Percentiles rank a stretch among this genome's conserved stretches.
These are phyloP conservation scores for Bipolaris gigantea DNA, from an alignment of 2,329 filamentous ascomycete species.

Conservation along the genomic window DNA sequence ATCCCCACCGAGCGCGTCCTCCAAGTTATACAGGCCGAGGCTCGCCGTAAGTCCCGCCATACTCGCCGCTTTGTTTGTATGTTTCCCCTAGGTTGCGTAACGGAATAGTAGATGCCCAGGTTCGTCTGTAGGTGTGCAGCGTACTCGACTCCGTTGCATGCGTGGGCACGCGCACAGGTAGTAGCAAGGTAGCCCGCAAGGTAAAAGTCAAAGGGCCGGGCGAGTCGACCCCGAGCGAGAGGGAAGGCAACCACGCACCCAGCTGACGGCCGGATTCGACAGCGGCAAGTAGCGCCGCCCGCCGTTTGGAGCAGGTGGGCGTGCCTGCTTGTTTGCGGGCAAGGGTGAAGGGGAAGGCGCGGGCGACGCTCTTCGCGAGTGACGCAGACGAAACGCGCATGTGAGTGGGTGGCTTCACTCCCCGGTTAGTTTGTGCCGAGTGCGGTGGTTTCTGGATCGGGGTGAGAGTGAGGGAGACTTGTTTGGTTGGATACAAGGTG, in stretches of 20 bases:
- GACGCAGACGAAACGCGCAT: constrained; percentile 5
- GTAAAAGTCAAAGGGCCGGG: too few species aligned
- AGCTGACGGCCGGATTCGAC: neutral
- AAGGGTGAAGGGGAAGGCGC: constrained; percentile 2
- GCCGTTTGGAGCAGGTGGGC: neutral
- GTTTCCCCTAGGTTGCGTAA: neutral
- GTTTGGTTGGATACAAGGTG: too few species aligned
- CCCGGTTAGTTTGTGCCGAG: neutral
- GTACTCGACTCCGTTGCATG: too few species aligned
- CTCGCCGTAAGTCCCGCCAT: constrained; percentile 20
- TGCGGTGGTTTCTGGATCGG: too few species aligned
- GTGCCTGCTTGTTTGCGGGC: constrained; percentile 6
- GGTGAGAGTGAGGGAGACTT: too few species aligned
- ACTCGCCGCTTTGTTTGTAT: neutral
- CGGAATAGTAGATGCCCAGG: too few species aligned
- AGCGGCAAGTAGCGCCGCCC: neutral
- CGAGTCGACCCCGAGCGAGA: neutral
- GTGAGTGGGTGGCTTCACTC: neutral
- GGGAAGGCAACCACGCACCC: neutral
- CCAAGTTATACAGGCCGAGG: constrained; percentile 19
- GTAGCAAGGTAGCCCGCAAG: too few species aligned
- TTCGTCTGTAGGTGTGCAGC: too few species aligned
- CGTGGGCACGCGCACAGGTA: too few species aligned
- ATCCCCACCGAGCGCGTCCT: constrained; percentile 15
- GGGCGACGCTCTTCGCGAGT: too few species aligned